Evolutionary conservation across 106 monocot genomes (phyloP).

Genomic region (Acorus gramineus): DNA sequence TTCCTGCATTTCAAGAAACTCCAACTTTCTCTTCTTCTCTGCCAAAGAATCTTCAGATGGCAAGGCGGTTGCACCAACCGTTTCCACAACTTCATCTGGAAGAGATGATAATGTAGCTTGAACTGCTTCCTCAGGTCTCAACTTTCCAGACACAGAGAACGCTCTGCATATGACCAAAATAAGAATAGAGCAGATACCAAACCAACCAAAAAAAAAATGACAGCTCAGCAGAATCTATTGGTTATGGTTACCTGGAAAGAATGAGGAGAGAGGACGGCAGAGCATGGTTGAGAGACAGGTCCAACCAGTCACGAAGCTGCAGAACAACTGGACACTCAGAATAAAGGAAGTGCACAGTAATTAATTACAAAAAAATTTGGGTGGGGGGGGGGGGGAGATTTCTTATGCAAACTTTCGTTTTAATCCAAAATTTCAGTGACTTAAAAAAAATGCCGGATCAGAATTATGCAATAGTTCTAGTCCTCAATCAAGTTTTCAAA

Average conservation of each 20-base stretch:
- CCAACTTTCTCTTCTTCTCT: conserved; percentile 83
- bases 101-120: conserved; percentile 89
- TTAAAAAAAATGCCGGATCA: too few relatives aligned
- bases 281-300: conserved; percentile 79
- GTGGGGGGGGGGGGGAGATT: too few relatives aligned
- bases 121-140: conserved; percentile 95
- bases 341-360: background rate
- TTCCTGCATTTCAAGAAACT: conserved; percentile 98
- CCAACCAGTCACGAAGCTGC: conserved; percentile 92
- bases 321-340: conserved; percentile 12
- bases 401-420: too few relatives aligned
- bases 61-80: conserved; percentile 62
- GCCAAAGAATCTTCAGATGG: conserved; percentile 98
- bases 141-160: conserved; percentile 82
- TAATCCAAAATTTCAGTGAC: too few relatives aligned
- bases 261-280: conserved; percentile 91
- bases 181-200: background rate
- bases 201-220: background rate
- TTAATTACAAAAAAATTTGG: too few relatives aligned
- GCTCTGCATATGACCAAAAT: conserved; percentile 34
- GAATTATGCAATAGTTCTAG: too few relatives aligned
- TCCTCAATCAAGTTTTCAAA: too few relatives aligned
- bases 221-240: background rate
- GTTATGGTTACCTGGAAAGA: conserved; percentile 68
- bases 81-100: conserved; percentile 98